These are phyloP conservation scores for Leccinum aurantiacum DNA, from an alignment of 768 basidiomycete genomes.

Conservation along the genomic window DNA sequence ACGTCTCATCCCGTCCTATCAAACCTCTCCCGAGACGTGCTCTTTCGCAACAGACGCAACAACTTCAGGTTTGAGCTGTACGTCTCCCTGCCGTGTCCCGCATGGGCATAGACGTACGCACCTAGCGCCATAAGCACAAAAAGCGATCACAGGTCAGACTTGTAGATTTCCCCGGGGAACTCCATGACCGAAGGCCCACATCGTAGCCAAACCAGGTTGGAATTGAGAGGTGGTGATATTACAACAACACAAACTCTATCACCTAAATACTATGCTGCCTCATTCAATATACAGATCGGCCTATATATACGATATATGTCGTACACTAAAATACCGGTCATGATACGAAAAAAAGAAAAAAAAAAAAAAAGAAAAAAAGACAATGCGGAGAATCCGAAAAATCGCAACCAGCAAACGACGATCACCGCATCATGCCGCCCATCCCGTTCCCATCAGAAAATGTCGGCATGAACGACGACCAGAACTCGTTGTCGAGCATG, in stretches of 20 bases:
- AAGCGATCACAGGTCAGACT: neutral
- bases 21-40: slow-evolving; percentile 48
- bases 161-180: neutral
- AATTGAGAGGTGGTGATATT: slow-evolving; percentile 1
- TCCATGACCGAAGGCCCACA: neutral
- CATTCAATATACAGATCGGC: slow-evolving; percentile 6
- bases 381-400: neutral
- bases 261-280: slow-evolving; percentile 3
- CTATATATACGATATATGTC: slow-evolving; percentile 3
- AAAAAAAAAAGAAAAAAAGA: too few relatives aligned
- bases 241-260: slow-evolving; percentile 4
- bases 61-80: slow-evolving; percentile 33
- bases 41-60: slow-evolving; percentile 18
- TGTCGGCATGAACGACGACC: slow-evolving; percentile 42
- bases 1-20: slow-evolving; percentile 44
- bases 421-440: slow-evolving; percentile 10
- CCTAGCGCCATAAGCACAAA: neutral
- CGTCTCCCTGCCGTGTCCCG: neutral
- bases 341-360: neutral
- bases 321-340: neutral
- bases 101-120: neutral
- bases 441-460: slow-evolving; percentile 26
- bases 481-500: slow-evolving; percentile 44
- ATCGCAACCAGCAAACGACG: neutral
- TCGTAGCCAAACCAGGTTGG: neutral